Conservation (phyloP, 768 basidiomycete genomes). For the Leccinum arenicola region DNA sequence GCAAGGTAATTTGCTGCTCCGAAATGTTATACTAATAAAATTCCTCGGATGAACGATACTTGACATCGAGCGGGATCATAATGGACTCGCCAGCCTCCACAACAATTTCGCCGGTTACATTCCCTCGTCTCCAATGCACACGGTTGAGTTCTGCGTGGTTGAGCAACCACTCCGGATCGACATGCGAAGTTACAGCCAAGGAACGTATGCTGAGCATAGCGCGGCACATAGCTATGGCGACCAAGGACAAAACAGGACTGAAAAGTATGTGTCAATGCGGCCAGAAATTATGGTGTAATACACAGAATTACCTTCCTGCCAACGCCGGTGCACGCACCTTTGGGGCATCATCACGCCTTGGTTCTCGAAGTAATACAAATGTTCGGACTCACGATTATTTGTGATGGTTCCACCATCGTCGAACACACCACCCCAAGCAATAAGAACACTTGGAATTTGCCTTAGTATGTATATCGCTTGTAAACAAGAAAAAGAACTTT, state of each 20-base stretch:
- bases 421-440: constrained; percentile 4
- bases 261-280: background rate
- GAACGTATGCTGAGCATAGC: constrained; percentile 41
- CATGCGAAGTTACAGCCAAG: constrained; percentile 38
- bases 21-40: too few species aligned
- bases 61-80: background rate
- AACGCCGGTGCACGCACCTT: constrained; percentile 4
- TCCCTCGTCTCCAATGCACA: constrained; percentile 11
- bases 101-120: constrained; percentile 5
- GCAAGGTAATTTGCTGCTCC: background rate
- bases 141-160: constrained; percentile 46
- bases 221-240: constrained; percentile 32
- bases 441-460: background rate
- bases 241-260: constrained; percentile 5
- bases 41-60: background rate
- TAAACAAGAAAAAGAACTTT: background rate
- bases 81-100: background rate
- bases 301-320: constrained; percentile 1
- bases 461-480: background rate
- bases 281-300: background rate
- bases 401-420: constrained; percentile 10
- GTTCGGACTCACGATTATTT: constrained; percentile 1
- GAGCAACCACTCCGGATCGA: constrained; percentile 42
- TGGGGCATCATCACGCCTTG: background rate
- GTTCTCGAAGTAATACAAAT: background rate